Conservation (phyloP, 139 green algal genomes). For the Tetradesmus lagerheimii region DNA sequence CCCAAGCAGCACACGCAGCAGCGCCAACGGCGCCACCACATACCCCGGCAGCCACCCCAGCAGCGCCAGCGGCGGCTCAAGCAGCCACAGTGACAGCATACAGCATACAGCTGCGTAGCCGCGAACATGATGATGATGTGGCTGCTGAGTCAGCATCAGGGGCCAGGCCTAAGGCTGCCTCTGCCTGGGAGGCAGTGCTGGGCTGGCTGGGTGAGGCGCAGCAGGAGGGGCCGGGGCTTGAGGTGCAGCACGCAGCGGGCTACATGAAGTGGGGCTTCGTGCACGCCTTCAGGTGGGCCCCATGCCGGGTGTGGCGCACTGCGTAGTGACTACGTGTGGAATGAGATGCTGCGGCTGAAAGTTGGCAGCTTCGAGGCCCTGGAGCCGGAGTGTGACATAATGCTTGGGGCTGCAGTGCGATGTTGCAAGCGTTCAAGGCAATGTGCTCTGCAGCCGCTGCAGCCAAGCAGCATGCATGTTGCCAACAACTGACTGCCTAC, state of each 20-base stretch:
- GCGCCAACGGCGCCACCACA: background rate
- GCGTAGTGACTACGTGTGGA: no score
- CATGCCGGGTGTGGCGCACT: background rate
- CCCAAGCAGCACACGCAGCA: background rate
- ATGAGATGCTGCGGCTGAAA: no score
- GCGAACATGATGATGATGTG: background rate
- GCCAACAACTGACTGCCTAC: no score
- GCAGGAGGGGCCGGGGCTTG: background rate
- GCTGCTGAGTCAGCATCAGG: background rate
- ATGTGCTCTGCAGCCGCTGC: no score
- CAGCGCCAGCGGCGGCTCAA: background rate
- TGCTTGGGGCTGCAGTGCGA: no score
- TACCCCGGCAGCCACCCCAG: background rate
- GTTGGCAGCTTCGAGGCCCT: no score
- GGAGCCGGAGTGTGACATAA: no score
- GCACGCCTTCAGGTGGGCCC: slow-evolving; percentile 57
- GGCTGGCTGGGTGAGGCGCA: slow-evolving; percentile 50
- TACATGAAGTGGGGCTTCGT: slow-evolving; percentile 62
- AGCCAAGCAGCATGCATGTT: background rate
- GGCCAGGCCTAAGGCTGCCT: background rate
- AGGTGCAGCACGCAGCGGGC: slow-evolving; percentile 19
- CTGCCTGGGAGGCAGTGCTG: slow-evolving; percentile 36
- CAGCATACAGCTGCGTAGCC: background rate
- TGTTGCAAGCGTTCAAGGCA: no score
- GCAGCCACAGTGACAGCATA: background rate